Evolutionary conservation across 352 stramenopile genomes (phyloP).

Genomic region (Phytopythium delawarense): DNA sequence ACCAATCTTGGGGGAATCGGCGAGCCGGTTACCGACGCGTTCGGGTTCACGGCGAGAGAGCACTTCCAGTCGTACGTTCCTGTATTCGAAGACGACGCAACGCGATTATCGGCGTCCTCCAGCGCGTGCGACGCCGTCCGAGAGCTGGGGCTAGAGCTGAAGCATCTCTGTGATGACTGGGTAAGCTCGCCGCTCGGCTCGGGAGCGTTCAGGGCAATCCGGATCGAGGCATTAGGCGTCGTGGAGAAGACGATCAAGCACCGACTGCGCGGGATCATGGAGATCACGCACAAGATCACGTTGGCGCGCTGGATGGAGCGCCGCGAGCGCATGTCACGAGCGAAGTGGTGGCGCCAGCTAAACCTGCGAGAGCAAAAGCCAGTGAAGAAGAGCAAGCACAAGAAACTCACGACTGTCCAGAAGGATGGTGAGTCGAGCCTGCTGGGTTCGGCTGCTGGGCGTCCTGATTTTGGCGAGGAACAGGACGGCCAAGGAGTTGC

Average conservation of each 20-base stretch:
- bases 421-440: background rate
- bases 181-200: conserved; percentile 17
- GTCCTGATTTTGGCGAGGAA: background rate
- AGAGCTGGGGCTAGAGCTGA: conserved; percentile 23
- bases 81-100: conserved; percentile 8
- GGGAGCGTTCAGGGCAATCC: conserved; percentile 17
- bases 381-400: background rate
- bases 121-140: background rate
- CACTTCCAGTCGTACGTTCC: conserved; percentile 15
- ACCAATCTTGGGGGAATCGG: conserved; percentile 9
- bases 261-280: conserved; percentile 19
- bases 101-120: conserved; percentile 1
- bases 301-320: conserved; percentile 39
- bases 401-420: background rate
- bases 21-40: background rate
- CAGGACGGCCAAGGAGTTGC: background rate
- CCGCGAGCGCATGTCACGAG: conserved; percentile 9
- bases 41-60: conserved; percentile 26
- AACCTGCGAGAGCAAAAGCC: conserved; percentile 3
- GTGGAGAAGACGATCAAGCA: conserved; percentile 49
- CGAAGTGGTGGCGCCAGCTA: conserved; percentile 16
- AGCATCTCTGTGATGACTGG: conserved; percentile 22
- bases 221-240: conserved; percentile 28
- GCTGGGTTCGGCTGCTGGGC: background rate
- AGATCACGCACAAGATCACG: conserved; percentile 46